Evolutionary conservation across 495 filamentous ascomycete species (phyloP), one percentile per base, ranked within the genome.

Genomic region (Parathielavia hyrcaniae): DNA sequence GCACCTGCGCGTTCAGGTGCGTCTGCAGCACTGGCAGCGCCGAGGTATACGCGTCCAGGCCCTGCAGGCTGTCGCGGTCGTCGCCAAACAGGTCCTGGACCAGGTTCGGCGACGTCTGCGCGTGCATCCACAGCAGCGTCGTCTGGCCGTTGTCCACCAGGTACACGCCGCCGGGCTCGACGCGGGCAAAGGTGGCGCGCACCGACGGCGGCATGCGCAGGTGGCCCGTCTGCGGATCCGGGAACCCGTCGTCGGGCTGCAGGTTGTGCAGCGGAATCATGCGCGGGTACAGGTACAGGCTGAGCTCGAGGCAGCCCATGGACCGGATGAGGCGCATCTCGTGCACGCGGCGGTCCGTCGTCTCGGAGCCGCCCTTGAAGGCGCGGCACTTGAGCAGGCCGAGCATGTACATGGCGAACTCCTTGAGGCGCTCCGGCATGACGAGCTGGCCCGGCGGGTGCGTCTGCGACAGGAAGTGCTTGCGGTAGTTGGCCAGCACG

Each of bases 401-500:
- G n/a, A 99, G 83, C 73, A 95, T 91, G 71, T 91, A 97, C 92
- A 99, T 96, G 52, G 85, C 84, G 67, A 97, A 93, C 64, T 99
- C 93, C 67, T 97, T 99, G 22, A 99, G 79, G 47, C 91, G 88
- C 71, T 99, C 95, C 0, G 93, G 93, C 66, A 99, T 83, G 50
- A 99, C 88, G 39, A 99, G 80, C 67, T 99, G 91, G 13, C 91
- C 89, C 9, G 93, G 90, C 10, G 93, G 91, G 65, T 96, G 89
- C 3, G 87, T 85, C 49, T 77, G 75, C 11, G 74, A 84, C 0
- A 90, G 86, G 66, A 87, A 90, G 65, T 92, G 86, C 79, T 95
- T 97, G 60, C 93, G 85, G 71, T 97, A 97, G 59, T 86, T 85
- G 20, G 91, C 90, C 20, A 97, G 83, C 58, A 99, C 90, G 67